Percentiles rank a stretch among this genome's conserved stretches.
phyloP scores from a whole-genome alignment of 225 moss, liverwort and hornwort species.

The Sphagnum contortum region DNA sequence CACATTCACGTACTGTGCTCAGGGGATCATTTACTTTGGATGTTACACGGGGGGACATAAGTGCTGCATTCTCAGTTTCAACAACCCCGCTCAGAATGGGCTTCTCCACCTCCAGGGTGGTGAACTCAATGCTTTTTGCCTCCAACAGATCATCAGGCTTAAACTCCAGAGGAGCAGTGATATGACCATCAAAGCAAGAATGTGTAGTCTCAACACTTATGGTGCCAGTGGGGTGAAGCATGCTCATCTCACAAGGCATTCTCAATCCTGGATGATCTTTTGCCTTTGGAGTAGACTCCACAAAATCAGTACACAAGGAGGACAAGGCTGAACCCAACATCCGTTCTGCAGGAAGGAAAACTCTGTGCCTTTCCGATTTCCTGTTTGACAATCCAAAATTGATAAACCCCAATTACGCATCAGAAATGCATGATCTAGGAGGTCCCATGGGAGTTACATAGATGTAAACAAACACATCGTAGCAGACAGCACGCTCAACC shows the following conservation, averaged over 20 bases:
- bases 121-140: conserved; percentile 8
- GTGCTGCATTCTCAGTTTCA: no score
- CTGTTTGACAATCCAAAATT: conserved; percentile 21
- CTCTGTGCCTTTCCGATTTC: conserved; percentile 8
- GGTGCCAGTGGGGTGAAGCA: no score
- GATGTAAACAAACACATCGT: neutral
- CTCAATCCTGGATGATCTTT: conserved; percentile 6
- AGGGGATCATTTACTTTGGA: no score
- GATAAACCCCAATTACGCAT: neutral
- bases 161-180: no score
- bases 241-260: neutral
- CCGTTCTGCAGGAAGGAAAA: conserved; percentile 3
- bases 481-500: neutral
- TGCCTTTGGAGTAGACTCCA: conserved; percentile 9
- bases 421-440: neutral
- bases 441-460: neutral
- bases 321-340: conserved; percentile 8
- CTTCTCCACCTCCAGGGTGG: conserved; percentile 11
- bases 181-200: no score
- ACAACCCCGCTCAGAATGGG: no score
- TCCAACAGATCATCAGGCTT: conserved; percentile 9
- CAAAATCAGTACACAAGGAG: conserved; percentile 6
- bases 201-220: no score
- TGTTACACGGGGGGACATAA: no score
- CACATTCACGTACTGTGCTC: no score